Evolutionary conservation across 73 alveolate species (phyloP), one percentile per base, ranked within the genome.

Genomic region (Tetrahymena thermophila): DNA sequence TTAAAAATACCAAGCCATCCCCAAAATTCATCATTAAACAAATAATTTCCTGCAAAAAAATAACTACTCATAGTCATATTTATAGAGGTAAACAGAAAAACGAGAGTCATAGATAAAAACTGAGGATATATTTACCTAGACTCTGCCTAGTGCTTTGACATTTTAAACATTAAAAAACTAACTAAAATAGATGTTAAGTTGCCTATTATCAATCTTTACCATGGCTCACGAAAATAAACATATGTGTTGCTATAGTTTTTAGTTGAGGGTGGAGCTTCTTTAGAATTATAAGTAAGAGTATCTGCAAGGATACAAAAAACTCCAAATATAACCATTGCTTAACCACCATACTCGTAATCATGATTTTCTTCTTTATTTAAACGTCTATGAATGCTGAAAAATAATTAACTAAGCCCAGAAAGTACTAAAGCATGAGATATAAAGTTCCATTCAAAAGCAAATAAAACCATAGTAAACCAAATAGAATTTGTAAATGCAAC

Each of bases 1-100:
- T 44, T 28, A 35, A 94, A 94, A 15, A 94, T n/a, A 40, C 96
- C 96, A 37, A 94, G 71, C 96, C 96, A 94, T 23, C 96, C 96
- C 96, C 94, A 94, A 31, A 93, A 38, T 23, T 94, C 71, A 71
- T 94, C 96, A 83, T 38, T 42, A 35, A 83, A 35, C 7, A 94
- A 40, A 10, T 37, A n/a, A 56, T 85, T 94, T 13, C 96, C 96
- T 37, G 85, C 96, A 93, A 94, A 83, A 13, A 94, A 94, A 35
- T 56, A 94, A 40, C 94, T 83, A 16, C 85, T 93, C 96, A 94
- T 94, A 43, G 94, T 83, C 96, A 94, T 94, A 71, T 94, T 94
- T 1, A 94, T 28, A 35, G 94, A 94, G 25, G 93, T 93, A 58
- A 94, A 94, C 28, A 58, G n/a, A 3, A 93, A 93, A 0, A 94